Evolutionary conservation across 148 eudicot genomes (phyloP).

Genomic region (Fagopyrum tataricum): DNA sequence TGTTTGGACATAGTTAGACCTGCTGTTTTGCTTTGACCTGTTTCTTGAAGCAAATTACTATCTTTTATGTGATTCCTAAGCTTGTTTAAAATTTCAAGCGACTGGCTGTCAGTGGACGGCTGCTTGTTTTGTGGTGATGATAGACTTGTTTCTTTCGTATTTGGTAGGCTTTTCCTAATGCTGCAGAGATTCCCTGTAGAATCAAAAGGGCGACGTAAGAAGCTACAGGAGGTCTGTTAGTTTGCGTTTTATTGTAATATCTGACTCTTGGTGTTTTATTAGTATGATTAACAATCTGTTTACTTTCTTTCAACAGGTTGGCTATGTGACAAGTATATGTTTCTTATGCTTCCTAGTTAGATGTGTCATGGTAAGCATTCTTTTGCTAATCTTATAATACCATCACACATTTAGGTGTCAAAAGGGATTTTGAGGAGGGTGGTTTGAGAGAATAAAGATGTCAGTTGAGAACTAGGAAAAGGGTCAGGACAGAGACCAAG

Average conservation of each 20-base stretch:
- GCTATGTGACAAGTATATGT: constrained; percentile 93
- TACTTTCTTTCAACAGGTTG: constrained; percentile 36
- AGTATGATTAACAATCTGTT: neutral
- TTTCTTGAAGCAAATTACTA: neutral
- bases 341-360: constrained; percentile 82
- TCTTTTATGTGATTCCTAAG: neutral
- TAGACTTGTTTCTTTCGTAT: neutral
- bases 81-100: neutral
- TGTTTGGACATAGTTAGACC: neutral
- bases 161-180: constrained; percentile 87
- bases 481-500: neutral
- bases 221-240: constrained; percentile 77
- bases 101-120: neutral
- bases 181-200: constrained; percentile 92
- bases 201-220: constrained; percentile 90
- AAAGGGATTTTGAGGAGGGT: neutral
- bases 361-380: constrained; percentile 75
- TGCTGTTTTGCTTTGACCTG: neutral
- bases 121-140: neutral
- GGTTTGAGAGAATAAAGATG: neutral
- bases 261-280: neutral
- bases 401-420: neutral
- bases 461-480: neutral
- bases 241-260: neutral
- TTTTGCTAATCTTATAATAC: neutral